Evolutionary conservation across 2,329 filamentous ascomycete species (phyloP), one percentile per base, ranked within the genome.

Genomic region (Ramularia endophylla): DNA sequence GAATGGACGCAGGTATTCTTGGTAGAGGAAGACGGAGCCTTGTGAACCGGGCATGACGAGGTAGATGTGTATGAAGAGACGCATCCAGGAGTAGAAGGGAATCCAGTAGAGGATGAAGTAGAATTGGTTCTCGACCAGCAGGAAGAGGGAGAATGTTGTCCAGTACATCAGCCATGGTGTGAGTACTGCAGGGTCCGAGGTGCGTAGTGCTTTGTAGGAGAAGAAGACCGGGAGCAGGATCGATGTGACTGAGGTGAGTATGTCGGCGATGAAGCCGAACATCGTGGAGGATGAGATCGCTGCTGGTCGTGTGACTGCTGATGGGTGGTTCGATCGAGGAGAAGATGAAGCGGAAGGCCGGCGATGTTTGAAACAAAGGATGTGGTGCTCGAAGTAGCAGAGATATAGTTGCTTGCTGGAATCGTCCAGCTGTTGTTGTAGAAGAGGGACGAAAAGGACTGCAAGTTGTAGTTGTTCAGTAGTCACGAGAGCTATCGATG

Each of bases 91-190:
- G 69, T 95, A 98, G 66, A 97, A 94, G 2, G 92, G 92, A 27
- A 97, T 71, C 87, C 88, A 97, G 63, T 76, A 76, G 34, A 97
- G 76, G 59, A 97, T 81, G 68, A 90, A 95, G 57, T 83, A 80
- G 42, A 85, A 81, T 78, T 88, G 94, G 34, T 84, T 89, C 69
- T 97, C 92, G 65, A 81, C 78, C 47, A 92, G 77, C 42, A 89
- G 74, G 56, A 82, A 79, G 63, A 86, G 83, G 47, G 86, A 85
- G 51, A 95, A 78, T 17, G 95, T 87, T 46, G 95, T 87, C 85
- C 90, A 98, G 76, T 97, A 98, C 85, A 97, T 97, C 53, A 97
- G 78, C 92, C 92, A 98, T 81, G 90, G 90, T 50, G 87, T 87
- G 46, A 95, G 76, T 61, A 94, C 81, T 27, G 87, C 83, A 2